phyloP scores from a whole-genome alignment of 129 eudicot genomes.

The Chrysanthemum makinoi region DNA sequence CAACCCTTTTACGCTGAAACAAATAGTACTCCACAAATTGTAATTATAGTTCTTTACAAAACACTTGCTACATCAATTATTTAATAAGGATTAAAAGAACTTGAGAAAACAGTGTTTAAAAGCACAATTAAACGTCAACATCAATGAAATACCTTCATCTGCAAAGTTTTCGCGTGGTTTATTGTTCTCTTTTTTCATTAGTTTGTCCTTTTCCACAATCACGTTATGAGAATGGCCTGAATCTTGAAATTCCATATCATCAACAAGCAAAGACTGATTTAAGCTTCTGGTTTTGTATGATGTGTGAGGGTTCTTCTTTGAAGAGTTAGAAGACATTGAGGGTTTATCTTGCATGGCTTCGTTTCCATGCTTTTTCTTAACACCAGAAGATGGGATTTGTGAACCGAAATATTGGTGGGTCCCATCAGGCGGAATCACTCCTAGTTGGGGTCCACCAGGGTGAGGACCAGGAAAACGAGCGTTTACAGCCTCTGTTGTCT shows the following conservation, averaged over 20 bases:
- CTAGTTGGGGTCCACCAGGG: conserved; percentile 36
- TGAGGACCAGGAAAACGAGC: conserved; percentile 37
- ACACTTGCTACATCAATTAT: no score
- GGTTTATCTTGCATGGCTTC: conserved; percentile 40
- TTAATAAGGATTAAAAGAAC: not conserved
- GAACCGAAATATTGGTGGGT: conserved; percentile 29
- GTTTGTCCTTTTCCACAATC: conserved; percentile 38
- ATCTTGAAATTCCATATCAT: conserved; percentile 47
- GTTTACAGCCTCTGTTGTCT: conserved; percentile 46
- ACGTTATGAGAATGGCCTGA: conserved; percentile 38
- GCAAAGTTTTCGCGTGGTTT: conserved; percentile 25
- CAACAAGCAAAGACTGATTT: conserved; percentile 41
- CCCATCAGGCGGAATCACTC: conserved; percentile 31
- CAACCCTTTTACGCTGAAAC: no score
- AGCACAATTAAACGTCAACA: conserved; percentile 2
- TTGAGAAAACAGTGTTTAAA: not conserved
- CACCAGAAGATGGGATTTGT: conserved; percentile 30
- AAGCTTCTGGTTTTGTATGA: conserved; percentile 42
- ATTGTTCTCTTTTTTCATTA: conserved; percentile 37
- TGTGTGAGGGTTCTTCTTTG: conserved; percentile 48
- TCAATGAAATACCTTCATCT: conserved; percentile 52
- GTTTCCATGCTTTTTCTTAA: conserved; percentile 46
- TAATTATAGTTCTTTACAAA: not conserved
- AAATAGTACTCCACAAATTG: not conserved
- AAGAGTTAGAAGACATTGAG: conserved; percentile 42